Conservation (phyloP, 805 yeast genomes). For the Saccharomyces paradoxus region DNA sequence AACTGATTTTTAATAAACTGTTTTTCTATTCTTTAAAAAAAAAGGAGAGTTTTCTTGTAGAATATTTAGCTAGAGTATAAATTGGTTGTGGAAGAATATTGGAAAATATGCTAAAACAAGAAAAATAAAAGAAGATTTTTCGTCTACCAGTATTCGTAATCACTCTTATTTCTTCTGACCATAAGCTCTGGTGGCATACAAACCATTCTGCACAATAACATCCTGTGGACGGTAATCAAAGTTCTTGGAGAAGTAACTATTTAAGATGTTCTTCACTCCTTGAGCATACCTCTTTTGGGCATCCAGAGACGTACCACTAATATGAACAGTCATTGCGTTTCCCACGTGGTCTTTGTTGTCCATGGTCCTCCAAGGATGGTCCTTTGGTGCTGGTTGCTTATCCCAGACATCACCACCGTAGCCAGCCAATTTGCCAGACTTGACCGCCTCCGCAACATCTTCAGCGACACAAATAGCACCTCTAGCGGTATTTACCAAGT, state of each 20-base stretch:
- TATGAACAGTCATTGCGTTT: constrained; percentile 52
- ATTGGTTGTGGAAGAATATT: no score
- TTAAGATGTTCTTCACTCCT: constrained; percentile 60
- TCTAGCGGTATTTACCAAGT: constrained; percentile 43
- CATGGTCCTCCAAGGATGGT: constrained; percentile 73
- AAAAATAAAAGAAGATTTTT: no score
- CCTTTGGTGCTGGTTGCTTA: constrained; percentile 75
- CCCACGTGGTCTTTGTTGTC: constrained; percentile 61
- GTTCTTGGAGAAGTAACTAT: constrained; percentile 65
- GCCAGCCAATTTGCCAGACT: constrained; percentile 61
- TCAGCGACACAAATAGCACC: constrained; percentile 70
- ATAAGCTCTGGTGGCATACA: constrained; percentile 60
- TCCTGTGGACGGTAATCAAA: constrained; percentile 69
- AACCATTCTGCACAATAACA: constrained; percentile 57
- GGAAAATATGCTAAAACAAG: no score
- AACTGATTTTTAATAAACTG: no score
- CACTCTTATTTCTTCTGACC: constrained; percentile 33
- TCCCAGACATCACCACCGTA: constrained; percentile 84
- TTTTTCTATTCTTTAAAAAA: no score
- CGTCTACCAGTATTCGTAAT: no score
- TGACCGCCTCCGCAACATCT: constrained; percentile 68
- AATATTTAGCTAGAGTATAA: no score
- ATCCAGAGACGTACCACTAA: constrained; percentile 49
- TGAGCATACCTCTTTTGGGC: constrained; percentile 68
- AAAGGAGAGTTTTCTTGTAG: no score